Base-by-base conservation (phyloP, 108 stramenopile genomes). In the Discostella stelligeroides region DNA sequence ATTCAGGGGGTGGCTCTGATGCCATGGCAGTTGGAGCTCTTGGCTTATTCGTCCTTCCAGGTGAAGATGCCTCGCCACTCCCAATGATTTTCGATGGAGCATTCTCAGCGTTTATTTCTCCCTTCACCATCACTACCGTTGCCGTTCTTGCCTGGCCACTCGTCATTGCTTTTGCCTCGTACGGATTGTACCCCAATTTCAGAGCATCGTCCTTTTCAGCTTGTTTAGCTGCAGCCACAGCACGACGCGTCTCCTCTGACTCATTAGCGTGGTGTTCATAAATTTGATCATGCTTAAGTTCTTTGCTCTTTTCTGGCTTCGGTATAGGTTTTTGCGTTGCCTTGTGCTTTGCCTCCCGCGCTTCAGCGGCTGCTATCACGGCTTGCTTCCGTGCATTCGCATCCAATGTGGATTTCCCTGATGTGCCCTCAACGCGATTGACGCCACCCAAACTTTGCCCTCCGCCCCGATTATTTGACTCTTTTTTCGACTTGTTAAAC, bases 341-440 rank as follows among this genome's bases (percentile, higher is more conserved):
- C 61, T 91, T 90, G 67, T 84, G 72, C 20, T 78, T 84, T 42
- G 84, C 87, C 55, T 94, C 92, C 47, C 92, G 72, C 11, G 88
- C 87, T 73, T 91, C 92, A 0, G 88, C 92, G 20, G 92, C 92
- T 0, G 92, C 92, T 70, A 94, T 91, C 46, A 94, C 75, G 13
- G 92, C 92, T 61, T 89, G 85, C 42, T 87, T 83, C 3, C 87
- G 81, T 1, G 88, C 83, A 50, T 86, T 85, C 1, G 89, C 89
- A 17, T 84, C 87, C 48, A 41, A 62, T 10, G 43, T 66, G 15
- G 34, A 62, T 11, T 23, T 56, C 25, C 66, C 43, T 0, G 18
- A 45, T 7, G 50, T 39, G 24, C 17, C 63, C 45, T 63, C 68
- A 11, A 69, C 68, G 8, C 78, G 55, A 43, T 9, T 20, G 37